phyloP scores from a whole-genome alignment of 1,284 basidiomycete genomes.

The Polyporus tsugae region DNA sequence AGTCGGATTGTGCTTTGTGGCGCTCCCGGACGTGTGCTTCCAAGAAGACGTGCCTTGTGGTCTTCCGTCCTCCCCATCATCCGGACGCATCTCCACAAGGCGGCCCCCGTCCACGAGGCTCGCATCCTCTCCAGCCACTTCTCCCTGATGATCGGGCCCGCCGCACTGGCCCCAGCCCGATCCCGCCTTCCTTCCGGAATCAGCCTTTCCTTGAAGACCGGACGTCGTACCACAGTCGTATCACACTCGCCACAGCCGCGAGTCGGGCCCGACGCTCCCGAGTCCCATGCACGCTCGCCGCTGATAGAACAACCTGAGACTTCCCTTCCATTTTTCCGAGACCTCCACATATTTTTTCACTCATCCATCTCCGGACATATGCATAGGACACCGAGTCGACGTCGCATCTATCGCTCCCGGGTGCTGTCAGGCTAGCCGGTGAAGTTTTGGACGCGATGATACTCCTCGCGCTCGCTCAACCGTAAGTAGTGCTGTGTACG shows the following conservation, averaged over 20 bases:
- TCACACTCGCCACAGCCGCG: neutral
- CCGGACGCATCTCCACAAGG: constrained; percentile 21
- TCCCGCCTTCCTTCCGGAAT: neutral
- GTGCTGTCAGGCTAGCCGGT: neutral
- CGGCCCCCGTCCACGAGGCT: constrained; percentile 28
- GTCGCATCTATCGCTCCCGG: too few relatives aligned
- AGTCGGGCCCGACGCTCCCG: neutral
- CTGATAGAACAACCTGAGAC: neutral
- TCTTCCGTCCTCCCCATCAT: neutral
- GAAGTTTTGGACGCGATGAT: neutral
- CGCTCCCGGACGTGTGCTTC: constrained; percentile 17
- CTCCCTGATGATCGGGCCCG: constrained; percentile 17
- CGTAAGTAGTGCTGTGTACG: neutral
- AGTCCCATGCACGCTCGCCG: neutral
- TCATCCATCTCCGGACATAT: too few relatives aligned
- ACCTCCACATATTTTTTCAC: neutral
- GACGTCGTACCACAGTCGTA: neutral
- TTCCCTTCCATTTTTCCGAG: neutral
- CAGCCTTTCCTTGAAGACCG: constrained; percentile 10
- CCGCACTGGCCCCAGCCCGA: constrained; percentile 17
- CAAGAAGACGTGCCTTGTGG: constrained; percentile 16
- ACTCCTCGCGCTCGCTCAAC: neutral
- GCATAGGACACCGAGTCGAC: neutral
- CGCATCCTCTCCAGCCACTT: constrained; percentile 24
- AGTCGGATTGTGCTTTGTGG: constrained; percentile 27